Conservation (phyloP, 1,139 yeast species). For the Arxiozyma heterogenica region DNA sequence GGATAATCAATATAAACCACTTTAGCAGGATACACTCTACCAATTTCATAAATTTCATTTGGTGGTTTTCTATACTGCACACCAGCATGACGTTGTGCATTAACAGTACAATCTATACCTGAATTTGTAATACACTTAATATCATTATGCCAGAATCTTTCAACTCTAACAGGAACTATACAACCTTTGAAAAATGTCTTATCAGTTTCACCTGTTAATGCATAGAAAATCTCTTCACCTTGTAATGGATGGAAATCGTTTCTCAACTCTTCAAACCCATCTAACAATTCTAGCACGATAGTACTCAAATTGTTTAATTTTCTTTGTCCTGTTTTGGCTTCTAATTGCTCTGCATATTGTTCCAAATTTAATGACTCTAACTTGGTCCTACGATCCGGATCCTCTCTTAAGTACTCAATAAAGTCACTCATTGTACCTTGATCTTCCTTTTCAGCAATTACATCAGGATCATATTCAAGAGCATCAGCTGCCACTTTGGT, state of each 20-base stretch:
- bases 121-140: constrained; percentile 62
- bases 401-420: constrained; percentile 69
- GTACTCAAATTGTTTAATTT: constrained; percentile 36
- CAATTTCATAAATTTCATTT: constrained; percentile 43
- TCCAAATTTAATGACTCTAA: constrained; percentile 82
- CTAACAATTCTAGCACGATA: constrained; percentile 81
- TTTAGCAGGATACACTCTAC: constrained; percentile 83
- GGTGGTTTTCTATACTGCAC: constrained; percentile 39
- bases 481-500: constrained; percentile 98
- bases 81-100: constrained; percentile 56
- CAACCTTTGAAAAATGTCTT: constrained; percentile 59
- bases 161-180: constrained; percentile 65
- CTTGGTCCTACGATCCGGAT: constrained; percentile 48
- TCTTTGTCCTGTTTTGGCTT: constrained; percentile 41
- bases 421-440: constrained; percentile 64
- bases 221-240: constrained; percentile 68
- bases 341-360: constrained; percentile 90
- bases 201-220: constrained; percentile 80
- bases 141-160: constrained; percentile 36
- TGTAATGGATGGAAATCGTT: constrained; percentile 59
- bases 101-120: constrained; percentile 63
- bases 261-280: constrained; percentile 80
- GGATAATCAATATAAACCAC: constrained; percentile 62
- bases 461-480: constrained; percentile 90
- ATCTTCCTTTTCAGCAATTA: constrained; percentile 65